Conservation (phyloP, 2,329 filamentous ascomycete species). For the Sclerotinia glacialis region DNA sequence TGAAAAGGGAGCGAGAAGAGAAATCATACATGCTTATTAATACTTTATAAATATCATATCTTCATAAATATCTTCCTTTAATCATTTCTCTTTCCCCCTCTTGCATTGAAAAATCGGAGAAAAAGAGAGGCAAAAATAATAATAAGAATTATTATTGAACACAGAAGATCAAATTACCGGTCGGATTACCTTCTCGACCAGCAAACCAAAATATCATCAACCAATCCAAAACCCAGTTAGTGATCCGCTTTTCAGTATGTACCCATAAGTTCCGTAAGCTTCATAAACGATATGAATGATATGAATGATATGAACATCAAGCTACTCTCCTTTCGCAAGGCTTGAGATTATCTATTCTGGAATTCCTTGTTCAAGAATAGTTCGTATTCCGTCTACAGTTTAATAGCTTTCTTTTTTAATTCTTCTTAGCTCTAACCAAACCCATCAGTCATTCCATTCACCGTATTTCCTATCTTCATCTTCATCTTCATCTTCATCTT, state of each 20-base stretch:
- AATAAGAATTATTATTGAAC: no score
- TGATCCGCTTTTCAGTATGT: conserved; percentile 2
- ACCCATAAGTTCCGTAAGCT: no score
- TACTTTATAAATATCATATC: no score
- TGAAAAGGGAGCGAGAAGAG: neutral
- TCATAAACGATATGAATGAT: neutral
- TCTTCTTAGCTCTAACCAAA: neutral
- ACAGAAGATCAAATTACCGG: conserved; percentile 19
- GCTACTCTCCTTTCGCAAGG: conserved; percentile 7
- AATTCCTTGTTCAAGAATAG: neutral
- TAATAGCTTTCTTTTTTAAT: neutral
- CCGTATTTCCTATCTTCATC: neutral
- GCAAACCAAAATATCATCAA: neutral
- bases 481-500: no score
- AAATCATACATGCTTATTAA: neutral
- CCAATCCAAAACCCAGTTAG: neutral
- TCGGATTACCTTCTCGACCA: conserved; percentile 8
- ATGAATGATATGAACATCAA: neutral
- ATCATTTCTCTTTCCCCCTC: neutral
- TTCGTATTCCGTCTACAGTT: neutral
- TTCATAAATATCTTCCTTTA: neutral
- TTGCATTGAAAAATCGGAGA: neutral
- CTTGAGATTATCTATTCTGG: neutral
- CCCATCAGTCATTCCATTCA: neutral
- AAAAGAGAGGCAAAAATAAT: no score